These are phyloP conservation scores for Byssochlamys sp. DNA, from an alignment of 2,329 filamentous ascomycete species.

Conservation along the genomic window DNA sequence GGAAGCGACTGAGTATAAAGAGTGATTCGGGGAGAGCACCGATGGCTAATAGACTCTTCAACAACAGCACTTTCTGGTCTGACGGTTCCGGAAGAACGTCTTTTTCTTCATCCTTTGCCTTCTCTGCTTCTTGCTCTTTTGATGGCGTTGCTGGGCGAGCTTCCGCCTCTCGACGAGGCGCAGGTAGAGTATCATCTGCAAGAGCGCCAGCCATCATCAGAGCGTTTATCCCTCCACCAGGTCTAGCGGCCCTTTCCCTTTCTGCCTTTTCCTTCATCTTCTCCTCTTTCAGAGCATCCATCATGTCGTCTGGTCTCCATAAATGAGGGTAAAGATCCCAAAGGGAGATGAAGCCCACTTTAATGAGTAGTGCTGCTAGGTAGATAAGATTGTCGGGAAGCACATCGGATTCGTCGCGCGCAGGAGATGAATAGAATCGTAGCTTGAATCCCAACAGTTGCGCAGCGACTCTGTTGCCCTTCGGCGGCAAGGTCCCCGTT, in stretches of 20 bases:
- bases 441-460: slow-evolving; percentile 95
- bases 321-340: slow-evolving; percentile 85
- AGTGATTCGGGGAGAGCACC: slow-evolving; percentile 87
- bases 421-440: slow-evolving; percentile 78
- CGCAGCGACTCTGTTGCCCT: slow-evolving; percentile 81
- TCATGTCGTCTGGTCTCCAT: slow-evolving; percentile 72
- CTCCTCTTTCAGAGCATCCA: slow-evolving; percentile 63
- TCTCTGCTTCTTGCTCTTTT: slow-evolving; percentile 44
- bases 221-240: slow-evolving; percentile 68
- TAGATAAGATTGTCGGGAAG: slow-evolving; percentile 89
- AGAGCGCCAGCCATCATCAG: slow-evolving; percentile 78
- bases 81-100: slow-evolving; percentile 58
- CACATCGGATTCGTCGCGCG: slow-evolving; percentile 63
- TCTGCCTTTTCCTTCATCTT: slow-evolving; percentile 68
- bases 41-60: slow-evolving; percentile 78
- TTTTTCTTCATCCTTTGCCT: slow-evolving; percentile 35
- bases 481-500: slow-evolving; percentile 72
- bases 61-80: slow-evolving; percentile 78
- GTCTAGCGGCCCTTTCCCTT: slow-evolving; percentile 60
- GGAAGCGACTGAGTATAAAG: slow-evolving; percentile 83
- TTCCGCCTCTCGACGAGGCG: slow-evolving; percentile 43
- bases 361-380: slow-evolving; percentile 82
- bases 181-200: slow-evolving; percentile 62
- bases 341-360: slow-evolving; percentile 91
- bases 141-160: slow-evolving; percentile 44